These are phyloP conservation scores for Casaregolazyma lundiana DNA, from an alignment of 1,139 yeast species.

Conservation along the genomic window DNA sequence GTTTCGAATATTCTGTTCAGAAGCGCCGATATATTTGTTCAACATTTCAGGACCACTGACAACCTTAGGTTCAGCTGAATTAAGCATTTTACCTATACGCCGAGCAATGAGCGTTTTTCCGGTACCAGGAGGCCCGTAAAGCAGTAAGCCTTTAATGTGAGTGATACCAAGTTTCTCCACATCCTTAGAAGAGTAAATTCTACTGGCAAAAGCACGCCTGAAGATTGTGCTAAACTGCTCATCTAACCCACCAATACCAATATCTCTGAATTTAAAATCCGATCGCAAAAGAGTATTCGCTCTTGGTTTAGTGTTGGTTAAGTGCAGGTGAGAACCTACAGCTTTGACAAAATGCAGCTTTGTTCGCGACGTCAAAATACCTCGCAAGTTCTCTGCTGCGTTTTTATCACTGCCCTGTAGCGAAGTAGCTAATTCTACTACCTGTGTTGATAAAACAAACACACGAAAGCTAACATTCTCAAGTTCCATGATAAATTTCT, in stretches of 20 bases:
- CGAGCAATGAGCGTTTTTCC: conserved; percentile 98
- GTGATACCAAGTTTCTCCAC: conserved; percentile 88
- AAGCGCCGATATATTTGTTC: conserved; percentile 93
- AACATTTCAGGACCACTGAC: conserved; percentile 98
- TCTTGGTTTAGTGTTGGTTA: conserved; percentile 66
- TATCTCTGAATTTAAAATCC: conserved; percentile 89
- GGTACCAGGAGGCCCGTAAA: conserved; percentile 98
- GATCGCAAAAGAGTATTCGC: conserved; percentile 90
- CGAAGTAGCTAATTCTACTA: conserved; percentile 65
- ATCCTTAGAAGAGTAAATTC: conserved; percentile 91
- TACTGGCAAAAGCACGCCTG: conserved; percentile 93
- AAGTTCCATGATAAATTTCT: conserved; percentile 75
- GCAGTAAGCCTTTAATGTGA: conserved; percentile 88
- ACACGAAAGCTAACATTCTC: conserved; percentile 69
- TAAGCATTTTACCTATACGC: conserved; percentile 93
- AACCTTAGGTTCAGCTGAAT: conserved; percentile 96
- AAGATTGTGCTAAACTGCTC: conserved; percentile 88
- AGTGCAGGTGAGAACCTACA: conserved; percentile 64
- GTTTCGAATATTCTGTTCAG: conserved; percentile 94
- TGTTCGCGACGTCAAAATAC: conserved; percentile 78
- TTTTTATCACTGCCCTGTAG: conserved; percentile 25
- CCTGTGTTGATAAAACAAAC: conserved; percentile 64
- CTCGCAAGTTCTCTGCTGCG: conserved; percentile 40
- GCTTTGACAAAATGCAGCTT: conserved; percentile 73
- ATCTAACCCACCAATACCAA: conserved; percentile 98